These are phyloP conservation scores for Epichloe gansuensis DNA, from an alignment of 2,329 filamentous ascomycete species.

Conservation along the genomic window DNA sequence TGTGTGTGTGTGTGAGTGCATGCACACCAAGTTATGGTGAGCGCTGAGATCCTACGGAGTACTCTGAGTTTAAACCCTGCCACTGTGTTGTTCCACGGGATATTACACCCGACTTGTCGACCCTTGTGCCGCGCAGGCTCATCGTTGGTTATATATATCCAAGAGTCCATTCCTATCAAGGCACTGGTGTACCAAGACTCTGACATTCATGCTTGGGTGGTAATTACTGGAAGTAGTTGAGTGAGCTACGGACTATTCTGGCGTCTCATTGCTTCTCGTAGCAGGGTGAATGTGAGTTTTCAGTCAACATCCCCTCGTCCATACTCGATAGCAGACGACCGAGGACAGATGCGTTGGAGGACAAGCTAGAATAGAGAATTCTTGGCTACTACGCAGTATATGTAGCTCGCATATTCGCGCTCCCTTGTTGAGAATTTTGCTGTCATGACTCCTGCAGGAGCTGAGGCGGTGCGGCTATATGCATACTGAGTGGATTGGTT, in stretches of 20 bases:
- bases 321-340: too few species aligned
- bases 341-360: too few species aligned
- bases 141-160: neutral
- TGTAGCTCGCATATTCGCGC: too few species aligned
- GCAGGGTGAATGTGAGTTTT: too few species aligned
- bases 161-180: too few species aligned
- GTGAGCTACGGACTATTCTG: too few species aligned
- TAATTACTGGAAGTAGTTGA: too few species aligned
- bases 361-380: too few species aligned
- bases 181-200: neutral
- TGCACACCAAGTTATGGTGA: neutral
- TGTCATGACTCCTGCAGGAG: conserved; percentile 1
- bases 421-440: neutral
- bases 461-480: conserved; percentile 4
- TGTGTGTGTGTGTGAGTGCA: neutral
- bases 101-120: neutral
- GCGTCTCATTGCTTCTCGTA: too few species aligned
- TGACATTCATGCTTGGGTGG: too few species aligned
- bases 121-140: neutral
- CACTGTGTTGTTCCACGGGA: neutral
- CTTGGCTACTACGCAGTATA: too few species aligned
- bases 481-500: conserved; percentile 1
- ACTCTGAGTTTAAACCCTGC: conserved; percentile 3
- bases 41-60: neutral
- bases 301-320: too few species aligned